A percentile compares a stretch with the other conserved stretches of the same genome.
Conservation (phyloP, 352 stramenopile genomes). For the Globisporangium radiosum region DNA sequence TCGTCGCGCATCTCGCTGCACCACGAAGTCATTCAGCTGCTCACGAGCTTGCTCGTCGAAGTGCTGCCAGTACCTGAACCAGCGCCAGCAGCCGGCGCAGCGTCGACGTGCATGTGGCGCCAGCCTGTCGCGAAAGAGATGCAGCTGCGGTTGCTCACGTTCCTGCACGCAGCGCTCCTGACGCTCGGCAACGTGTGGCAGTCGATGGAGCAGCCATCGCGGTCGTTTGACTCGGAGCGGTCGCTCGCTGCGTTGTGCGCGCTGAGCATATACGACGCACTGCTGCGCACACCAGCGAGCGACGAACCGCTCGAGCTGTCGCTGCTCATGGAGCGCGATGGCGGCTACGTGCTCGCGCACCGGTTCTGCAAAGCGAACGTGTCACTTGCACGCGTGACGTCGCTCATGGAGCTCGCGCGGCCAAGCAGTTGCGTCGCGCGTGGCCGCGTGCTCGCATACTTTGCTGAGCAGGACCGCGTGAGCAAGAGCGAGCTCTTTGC, state of each 20-base stretch:
- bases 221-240: constrained; percentile 82
- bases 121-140: constrained; percentile 67
- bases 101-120: constrained; percentile 57
- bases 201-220: constrained; percentile 82
- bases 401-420: constrained; percentile 79
- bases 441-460: constrained; percentile 75
- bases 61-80: constrained; percentile 66
- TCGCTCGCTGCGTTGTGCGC: constrained; percentile 72
- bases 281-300: constrained; percentile 67
- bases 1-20: constrained; percentile 87
- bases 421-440: constrained; percentile 71
- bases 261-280: constrained; percentile 76
- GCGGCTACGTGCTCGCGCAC: constrained; percentile 75
- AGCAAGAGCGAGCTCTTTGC: constrained; percentile 75
- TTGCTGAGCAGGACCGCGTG: constrained; percentile 46
- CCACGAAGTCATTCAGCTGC: constrained; percentile 83
- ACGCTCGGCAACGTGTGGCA: constrained; percentile 83
- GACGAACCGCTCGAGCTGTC: constrained; percentile 78
- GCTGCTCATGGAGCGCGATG: constrained; percentile 71
- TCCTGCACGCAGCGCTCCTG: constrained; percentile 75
- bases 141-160: constrained; percentile 72
- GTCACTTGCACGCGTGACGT: constrained; percentile 63
- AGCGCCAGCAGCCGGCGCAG: constrained; percentile 14
- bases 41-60: constrained; percentile 78
- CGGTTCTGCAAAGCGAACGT: constrained; percentile 85